Conservation (phyloP, 495 filamentous ascomycete genomes). For the Parathielavia appendiculata region DNA sequence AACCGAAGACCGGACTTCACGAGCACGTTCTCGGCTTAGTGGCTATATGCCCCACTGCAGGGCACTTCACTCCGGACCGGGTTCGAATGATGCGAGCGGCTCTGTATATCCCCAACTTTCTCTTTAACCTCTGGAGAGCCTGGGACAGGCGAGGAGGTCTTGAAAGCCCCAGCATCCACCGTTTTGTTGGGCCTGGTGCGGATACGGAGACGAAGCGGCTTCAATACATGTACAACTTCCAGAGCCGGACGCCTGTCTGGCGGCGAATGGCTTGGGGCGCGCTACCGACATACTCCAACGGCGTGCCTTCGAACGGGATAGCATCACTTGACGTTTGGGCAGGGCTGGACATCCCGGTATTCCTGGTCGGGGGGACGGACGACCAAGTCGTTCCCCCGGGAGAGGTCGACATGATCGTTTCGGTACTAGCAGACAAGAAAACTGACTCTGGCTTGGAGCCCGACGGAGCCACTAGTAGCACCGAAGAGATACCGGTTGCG, state of each 20-base stretch:
- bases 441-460: slow-evolving; percentile 13
- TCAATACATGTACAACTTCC: slow-evolving; percentile 77
- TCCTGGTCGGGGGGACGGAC: slow-evolving; percentile 70
- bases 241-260: slow-evolving; percentile 76
- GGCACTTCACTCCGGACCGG: slow-evolving; percentile 53
- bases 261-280: slow-evolving; percentile 74
- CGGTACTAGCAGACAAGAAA: slow-evolving; percentile 24
- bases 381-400: slow-evolving; percentile 67
- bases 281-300: slow-evolving; percentile 51
- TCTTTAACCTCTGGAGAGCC: slow-evolving; percentile 73
- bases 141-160: slow-evolving; percentile 78
- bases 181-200: slow-evolving; percentile 72
- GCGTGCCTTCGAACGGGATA: slow-evolving; percentile 54
- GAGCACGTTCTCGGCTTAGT: slow-evolving; percentile 69
- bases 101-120: slow-evolving; percentile 58
- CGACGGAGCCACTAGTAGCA: slow-evolving; percentile 6
- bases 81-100: slow-evolving; percentile 49
- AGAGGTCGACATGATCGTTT: slow-evolving; percentile 63
- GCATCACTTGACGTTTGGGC: slow-evolving; percentile 69
- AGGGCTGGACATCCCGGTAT: slow-evolving; percentile 64
- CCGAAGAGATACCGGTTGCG: slow-evolving; percentile 46
- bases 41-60: slow-evolving; percentile 70
- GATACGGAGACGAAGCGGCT: slow-evolving; percentile 69
- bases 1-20: slow-evolving; percentile 42
- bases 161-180: slow-evolving; percentile 68